Evolutionary conservation across 306 rosid genomes (phyloP).

Genomic region (Hippophae gyantsensis): DNA sequence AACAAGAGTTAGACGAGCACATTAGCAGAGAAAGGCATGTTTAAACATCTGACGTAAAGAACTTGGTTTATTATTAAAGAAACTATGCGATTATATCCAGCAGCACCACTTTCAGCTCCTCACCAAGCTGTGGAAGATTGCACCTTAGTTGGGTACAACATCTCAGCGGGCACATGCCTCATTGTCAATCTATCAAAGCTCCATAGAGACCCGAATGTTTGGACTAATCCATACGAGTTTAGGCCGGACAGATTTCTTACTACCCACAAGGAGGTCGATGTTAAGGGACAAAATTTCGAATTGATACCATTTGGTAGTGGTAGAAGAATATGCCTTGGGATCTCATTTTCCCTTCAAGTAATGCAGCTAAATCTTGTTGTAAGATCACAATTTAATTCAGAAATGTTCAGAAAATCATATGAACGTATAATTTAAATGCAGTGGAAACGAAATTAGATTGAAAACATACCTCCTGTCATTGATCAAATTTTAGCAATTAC

Average conservation of each 20-base stretch:
- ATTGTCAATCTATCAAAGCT: slow-evolving; percentile 10
- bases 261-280: neutral
- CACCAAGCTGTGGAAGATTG: slow-evolving; percentile 8
- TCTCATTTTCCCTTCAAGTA: slow-evolving; percentile 8
- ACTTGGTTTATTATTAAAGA: slow-evolving; percentile 10
- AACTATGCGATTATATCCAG: slow-evolving; percentile 6
- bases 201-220: slow-evolving; percentile 8
- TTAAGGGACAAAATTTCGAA: slow-evolving; percentile 10
- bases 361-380: slow-evolving; percentile 6
- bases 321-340: slow-evolving; percentile 14
- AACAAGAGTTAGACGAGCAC: slow-evolving; percentile 9
- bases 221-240: slow-evolving; percentile 13
- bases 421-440: too few species aligned
- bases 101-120: slow-evolving; percentile 4
- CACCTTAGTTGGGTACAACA: slow-evolving; percentile 6
- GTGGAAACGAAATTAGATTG: too few species aligned
- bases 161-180: slow-evolving; percentile 12
- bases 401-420: too few species aligned
- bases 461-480: too few species aligned
- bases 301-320: slow-evolving; percentile 13
- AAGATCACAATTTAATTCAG: too few species aligned
- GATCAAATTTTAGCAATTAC: too few species aligned
- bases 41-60: slow-evolving; percentile 2
- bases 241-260: slow-evolving; percentile 9
- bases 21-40: slow-evolving; percentile 14